Conservation (phyloP, 768 basidiomycete species). For the Royoungia palumana region DNA sequence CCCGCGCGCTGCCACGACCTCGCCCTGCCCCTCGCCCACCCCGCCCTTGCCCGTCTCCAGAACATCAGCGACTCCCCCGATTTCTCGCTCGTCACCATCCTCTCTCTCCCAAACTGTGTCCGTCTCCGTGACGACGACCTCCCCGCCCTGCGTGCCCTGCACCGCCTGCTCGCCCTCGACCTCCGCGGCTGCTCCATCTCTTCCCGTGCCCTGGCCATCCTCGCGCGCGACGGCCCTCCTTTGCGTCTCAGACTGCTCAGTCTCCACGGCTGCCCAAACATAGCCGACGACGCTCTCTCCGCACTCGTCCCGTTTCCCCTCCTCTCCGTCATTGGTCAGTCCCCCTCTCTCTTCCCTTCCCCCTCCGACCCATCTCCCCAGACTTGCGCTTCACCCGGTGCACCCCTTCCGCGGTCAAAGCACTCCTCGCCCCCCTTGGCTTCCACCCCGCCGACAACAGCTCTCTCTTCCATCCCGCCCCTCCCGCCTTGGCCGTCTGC, state of each 20-base stretch:
- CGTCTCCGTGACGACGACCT: slow-evolving; percentile 61
- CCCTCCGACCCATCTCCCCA: slow-evolving; percentile 18
- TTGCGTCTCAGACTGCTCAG: slow-evolving; percentile 59
- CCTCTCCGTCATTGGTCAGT: slow-evolving; percentile 59
- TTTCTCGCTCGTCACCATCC: slow-evolving; percentile 63
- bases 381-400: slow-evolving; percentile 53
- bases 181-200: slow-evolving; percentile 52
- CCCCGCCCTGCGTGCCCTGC: slow-evolving; percentile 46
- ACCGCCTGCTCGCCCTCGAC: slow-evolving; percentile 61
- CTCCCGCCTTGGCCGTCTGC: slow-evolving; percentile 36
- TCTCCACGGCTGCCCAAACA: slow-evolving; percentile 49
- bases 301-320: slow-evolving; percentile 50
- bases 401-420: slow-evolving; percentile 17
- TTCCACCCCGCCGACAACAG: slow-evolving; percentile 29
- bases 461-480: slow-evolving; percentile 42
- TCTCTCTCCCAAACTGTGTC: slow-evolving; percentile 54
- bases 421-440: slow-evolving; percentile 17
- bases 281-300: slow-evolving; percentile 44
- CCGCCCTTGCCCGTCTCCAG: slow-evolving; percentile 55
- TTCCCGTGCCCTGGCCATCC: slow-evolving; percentile 47
- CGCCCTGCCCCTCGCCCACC: slow-evolving; percentile 53
- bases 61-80: slow-evolving; percentile 47
- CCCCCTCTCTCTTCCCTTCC: not conserved
- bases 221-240: slow-evolving; percentile 50
- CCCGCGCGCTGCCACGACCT: slow-evolving; percentile 35